A percentile compares a stretch with the other conserved stretches of the same genome.
Evolutionary conservation across 1,284 basidiomycete genomes (phyloP).

Genomic region (Austroboletus novae-zelandiae): DNA sequence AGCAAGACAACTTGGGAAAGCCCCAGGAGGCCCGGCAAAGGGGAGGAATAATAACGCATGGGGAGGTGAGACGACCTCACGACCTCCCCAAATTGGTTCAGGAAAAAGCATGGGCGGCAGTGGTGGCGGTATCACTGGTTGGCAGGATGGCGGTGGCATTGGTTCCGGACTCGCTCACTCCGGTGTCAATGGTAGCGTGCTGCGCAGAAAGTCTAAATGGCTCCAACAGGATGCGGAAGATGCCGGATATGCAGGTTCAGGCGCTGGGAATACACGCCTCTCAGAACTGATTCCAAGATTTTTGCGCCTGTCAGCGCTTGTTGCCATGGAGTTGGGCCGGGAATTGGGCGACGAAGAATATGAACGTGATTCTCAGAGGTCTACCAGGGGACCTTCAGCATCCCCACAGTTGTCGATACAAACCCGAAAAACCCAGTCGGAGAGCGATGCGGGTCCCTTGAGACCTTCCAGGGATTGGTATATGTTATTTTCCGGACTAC

Average conservation of each 20-base stretch:
- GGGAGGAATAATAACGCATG: conserved; percentile 17
- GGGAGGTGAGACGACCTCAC: conserved; percentile 29
- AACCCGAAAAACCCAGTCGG: conserved; percentile 27
- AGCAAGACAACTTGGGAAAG: conserved; percentile 41
- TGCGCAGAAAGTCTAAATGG: conserved; percentile 48
- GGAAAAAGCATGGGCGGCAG: conserved; percentile 36
- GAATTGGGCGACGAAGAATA: conserved; percentile 51
- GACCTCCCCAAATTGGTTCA: conserved; percentile 19
- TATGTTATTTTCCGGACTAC: conserved; percentile 66
- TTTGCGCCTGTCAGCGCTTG: conserved; percentile 68
- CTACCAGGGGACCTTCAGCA: conserved; percentile 6
- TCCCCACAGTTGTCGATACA: conserved; percentile 9
- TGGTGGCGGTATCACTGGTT: conserved; percentile 60
- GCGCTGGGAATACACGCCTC: conserved; percentile 60
- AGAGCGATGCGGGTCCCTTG: conserved; percentile 48
- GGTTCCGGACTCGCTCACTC: conserved; percentile 63
- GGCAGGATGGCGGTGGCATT: conserved; percentile 68
- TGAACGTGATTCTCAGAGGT: conserved; percentile 21
- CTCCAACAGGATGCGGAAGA: conserved; percentile 27
- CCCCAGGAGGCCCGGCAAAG: conserved; percentile 28
- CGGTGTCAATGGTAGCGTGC: conserved; percentile 49
- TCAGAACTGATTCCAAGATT: conserved; percentile 70
- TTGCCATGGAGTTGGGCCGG: conserved; percentile 68
- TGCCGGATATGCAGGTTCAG: conserved; percentile 27
- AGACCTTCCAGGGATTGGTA: conserved; percentile 78